These are phyloP conservation scores for Coriaria nepalensis DNA, from an alignment of 306 rosid genomes.

Conservation along the genomic window DNA sequence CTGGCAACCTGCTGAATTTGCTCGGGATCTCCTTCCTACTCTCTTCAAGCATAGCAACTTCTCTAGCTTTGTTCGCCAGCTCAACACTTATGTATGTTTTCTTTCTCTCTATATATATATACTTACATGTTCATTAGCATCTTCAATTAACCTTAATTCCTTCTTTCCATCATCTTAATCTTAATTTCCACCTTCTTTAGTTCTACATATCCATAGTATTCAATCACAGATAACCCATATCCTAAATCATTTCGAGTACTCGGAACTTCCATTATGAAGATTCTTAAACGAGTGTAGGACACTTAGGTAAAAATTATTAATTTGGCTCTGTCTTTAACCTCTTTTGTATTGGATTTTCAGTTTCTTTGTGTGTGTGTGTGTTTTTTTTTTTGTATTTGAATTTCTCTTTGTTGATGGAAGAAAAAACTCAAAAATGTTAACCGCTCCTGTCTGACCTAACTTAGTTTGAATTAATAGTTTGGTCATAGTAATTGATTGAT, in stretches of 20 bases:
- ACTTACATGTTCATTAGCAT: neutral
- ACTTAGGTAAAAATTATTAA: too few species aligned
- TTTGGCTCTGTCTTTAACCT: too few species aligned
- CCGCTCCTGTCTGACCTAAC: conserved; percentile 11
- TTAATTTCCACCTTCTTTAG: neutral
- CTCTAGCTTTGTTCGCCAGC: conserved; percentile 95
- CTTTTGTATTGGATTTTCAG: neutral
- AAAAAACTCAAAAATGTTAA: conserved; percentile 3
- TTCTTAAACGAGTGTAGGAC: too few species aligned
- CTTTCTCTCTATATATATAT: too few species aligned
- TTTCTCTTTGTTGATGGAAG: neutral
- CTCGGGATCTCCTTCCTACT: conserved; percentile 87
- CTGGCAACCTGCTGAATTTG: conserved; percentile 89
- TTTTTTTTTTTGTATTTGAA: neutral
- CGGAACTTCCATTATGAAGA: too few species aligned
- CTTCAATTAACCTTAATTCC: too few species aligned
- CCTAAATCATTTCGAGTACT: too few species aligned
- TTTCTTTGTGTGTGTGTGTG: neutral
- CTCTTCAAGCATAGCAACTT: conserved; percentile 95
- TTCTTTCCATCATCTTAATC: too few species aligned
- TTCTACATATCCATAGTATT: neutral
- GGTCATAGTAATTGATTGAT: too few species aligned
- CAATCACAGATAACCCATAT: too few species aligned
- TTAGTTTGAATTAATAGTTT: neutral
- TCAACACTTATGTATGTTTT: conserved; percentile 65